phyloP scores from a whole-genome alignment of 148 eudicot species.

The Rhododendron ferrugineum region DNA sequence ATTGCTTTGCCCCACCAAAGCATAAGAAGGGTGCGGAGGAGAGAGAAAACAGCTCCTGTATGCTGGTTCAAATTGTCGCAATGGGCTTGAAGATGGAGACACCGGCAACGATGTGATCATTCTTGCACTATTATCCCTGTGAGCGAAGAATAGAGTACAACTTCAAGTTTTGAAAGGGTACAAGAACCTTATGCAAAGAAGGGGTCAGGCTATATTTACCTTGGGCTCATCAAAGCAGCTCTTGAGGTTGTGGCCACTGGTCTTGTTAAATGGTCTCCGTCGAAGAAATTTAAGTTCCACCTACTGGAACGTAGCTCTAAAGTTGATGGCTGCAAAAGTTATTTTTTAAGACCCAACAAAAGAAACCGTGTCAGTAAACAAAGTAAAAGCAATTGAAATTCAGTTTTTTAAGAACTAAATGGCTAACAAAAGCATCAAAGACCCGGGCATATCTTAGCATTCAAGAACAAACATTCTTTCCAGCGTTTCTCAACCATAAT shows the following conservation, averaged over 20 bases:
- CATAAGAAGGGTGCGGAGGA: slow-evolving; percentile 76
- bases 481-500: background rate
- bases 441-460: background rate
- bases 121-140: slow-evolving; percentile 62
- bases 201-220: slow-evolving; percentile 20
- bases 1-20: slow-evolving; percentile 43
- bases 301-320: slow-evolving; percentile 64
- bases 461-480: background rate
- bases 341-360: background rate
- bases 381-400: background rate
- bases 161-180: background rate
- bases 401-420: background rate
- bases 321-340: slow-evolving; percentile 42
- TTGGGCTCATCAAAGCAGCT: slow-evolving; percentile 34
- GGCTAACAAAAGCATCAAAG: background rate
- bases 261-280: slow-evolving; percentile 28
- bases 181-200: background rate
- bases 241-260: slow-evolving; percentile 29
- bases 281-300: slow-evolving; percentile 45
- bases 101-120: slow-evolving; percentile 83
- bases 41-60: slow-evolving; percentile 61
- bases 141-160: background rate
- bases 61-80: slow-evolving; percentile 49
- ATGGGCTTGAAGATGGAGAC: slow-evolving; percentile 86
- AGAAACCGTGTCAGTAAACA: background rate